Percentiles rank a stretch among this genome's conserved stretches.
phyloP scores from a whole-genome alignment of 306 rosid species.

The Geum urbanum region DNA sequence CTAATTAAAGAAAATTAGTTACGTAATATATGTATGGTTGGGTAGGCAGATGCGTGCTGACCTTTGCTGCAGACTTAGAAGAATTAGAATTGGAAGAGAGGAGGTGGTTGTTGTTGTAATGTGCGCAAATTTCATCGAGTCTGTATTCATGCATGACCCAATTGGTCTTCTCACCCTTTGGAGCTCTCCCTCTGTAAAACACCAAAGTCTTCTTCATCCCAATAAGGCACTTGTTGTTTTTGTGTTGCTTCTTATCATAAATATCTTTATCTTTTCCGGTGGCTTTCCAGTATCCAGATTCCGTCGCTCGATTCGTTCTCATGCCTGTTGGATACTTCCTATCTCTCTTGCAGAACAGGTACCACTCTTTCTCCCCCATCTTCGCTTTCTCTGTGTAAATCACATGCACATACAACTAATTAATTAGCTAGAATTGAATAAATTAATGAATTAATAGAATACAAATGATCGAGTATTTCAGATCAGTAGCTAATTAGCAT shows the following conservation, averaged over 20 bases:
- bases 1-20: no score
- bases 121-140: constrained; percentile 59
- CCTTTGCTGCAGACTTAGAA: constrained; percentile 57
- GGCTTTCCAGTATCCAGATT: constrained; percentile 94
- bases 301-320: constrained; percentile 90
- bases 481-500: no score
- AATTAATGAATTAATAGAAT: no score
- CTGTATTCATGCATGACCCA: constrained; percentile 99
- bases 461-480: no score
- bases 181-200: constrained; percentile 92
- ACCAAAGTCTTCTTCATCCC: constrained; percentile 99
- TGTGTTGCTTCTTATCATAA: constrained; percentile 40
- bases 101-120: not conserved
- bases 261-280: constrained; percentile 90
- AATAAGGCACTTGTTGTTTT: constrained; percentile 35
- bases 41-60: constrained; percentile 2
- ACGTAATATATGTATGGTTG: not conserved
- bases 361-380: constrained; percentile 98
- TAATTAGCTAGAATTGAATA: no score
- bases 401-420: no score
- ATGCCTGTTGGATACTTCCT: constrained; percentile 94
- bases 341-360: constrained; percentile 80
- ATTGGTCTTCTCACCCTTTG: constrained; percentile 79
- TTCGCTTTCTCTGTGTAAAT: constrained; percentile 50
- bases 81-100: constrained; percentile 13